phyloP scores from a whole-genome alignment of 257 asterid species.

The Dorcoceras hygrometricum region DNA sequence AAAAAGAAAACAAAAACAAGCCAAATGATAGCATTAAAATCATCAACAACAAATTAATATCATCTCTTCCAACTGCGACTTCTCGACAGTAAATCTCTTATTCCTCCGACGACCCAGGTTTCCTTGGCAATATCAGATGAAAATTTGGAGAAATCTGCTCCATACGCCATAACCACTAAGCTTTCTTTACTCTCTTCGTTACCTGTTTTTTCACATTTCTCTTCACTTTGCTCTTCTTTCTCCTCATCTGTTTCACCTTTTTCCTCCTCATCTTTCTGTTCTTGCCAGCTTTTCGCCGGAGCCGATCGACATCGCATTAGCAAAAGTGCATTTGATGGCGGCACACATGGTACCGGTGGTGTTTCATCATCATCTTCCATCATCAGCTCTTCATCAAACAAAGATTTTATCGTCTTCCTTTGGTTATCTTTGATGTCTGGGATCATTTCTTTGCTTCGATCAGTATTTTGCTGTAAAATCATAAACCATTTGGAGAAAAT shows the following conservation, averaged over 20 bases:
- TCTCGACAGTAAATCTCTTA: slow-evolving; percentile 53
- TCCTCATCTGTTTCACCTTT: not conserved
- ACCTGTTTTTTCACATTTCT: not conserved
- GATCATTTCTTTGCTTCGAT: slow-evolving; percentile 24
- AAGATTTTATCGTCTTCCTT: slow-evolving; percentile 14
- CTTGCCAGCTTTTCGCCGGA: slow-evolving; percentile 76
- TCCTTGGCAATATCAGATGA: slow-evolving; percentile 61
- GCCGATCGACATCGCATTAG: slow-evolving; percentile 92
- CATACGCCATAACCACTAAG: slow-evolving; percentile 48
- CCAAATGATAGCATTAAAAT: not conserved
- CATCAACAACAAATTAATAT: slow-evolving; percentile 8
- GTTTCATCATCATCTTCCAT: slow-evolving; percentile 14
- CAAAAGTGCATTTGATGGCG: slow-evolving; percentile 69
- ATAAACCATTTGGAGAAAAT: slow-evolving; percentile 84
- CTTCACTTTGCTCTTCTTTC: slow-evolving; percentile 24
- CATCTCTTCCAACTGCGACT: slow-evolving; percentile 76
- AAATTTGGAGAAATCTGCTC: slow-evolving; percentile 43
- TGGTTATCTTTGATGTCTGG: slow-evolving; percentile 1
- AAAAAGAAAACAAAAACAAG: not conserved
- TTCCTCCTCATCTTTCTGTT: slow-evolving; percentile 39
- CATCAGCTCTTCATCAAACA: slow-evolving; percentile 9
- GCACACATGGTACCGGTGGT: slow-evolving; percentile 24
- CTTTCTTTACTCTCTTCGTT: slow-evolving; percentile 31
- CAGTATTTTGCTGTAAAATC: slow-evolving; percentile 53
- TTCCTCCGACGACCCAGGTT: slow-evolving; percentile 73